Evolutionary conservation across 768 basidiomycete species (phyloP).

Genomic region (Boletus sp.): DNA sequence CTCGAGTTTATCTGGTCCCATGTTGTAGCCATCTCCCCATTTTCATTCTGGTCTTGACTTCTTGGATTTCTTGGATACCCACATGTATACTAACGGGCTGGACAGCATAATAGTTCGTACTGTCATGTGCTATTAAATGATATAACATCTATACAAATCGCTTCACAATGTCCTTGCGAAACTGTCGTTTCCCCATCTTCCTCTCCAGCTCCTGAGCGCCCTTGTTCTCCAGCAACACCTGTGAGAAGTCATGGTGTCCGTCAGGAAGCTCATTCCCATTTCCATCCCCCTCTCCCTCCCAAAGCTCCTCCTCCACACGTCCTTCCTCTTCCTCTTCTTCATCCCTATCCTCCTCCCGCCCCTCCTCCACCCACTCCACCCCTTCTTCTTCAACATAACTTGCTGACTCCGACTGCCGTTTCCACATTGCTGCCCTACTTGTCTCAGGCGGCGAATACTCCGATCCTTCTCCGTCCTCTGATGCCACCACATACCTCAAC

Average conservation of each 20-base stretch:
- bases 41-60: not conserved
- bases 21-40: not conserved
- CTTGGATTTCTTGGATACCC: slow-evolving; percentile 1
- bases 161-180: slow-evolving; percentile 9
- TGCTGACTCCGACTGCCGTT: slow-evolving; percentile 7
- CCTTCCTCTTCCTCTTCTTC: slow-evolving; percentile 7
- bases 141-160: slow-evolving; percentile 7
- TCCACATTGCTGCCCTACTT: slow-evolving; percentile 28
- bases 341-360: not conserved
- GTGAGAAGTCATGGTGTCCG: slow-evolving; percentile 13
- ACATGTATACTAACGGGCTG: not conserved
- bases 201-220: slow-evolving; percentile 13
- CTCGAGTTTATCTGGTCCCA: not conserved
- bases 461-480: slow-evolving; percentile 11
- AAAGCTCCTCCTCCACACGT: slow-evolving; percentile 11
- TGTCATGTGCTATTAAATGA: not conserved
- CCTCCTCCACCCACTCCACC: not conserved
- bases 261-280: not conserved
- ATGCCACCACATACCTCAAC: slow-evolving; percentile 11
- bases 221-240: not conserved
- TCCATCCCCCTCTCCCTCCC: not conserved
- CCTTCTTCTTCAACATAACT: not conserved
- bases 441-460: slow-evolving; percentile 30
- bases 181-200: slow-evolving; percentile 13
- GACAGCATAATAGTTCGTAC: not conserved